phyloP scores from a whole-genome alignment of 2,329 filamentous ascomycete species.

The Acarospora socialis region DNA sequence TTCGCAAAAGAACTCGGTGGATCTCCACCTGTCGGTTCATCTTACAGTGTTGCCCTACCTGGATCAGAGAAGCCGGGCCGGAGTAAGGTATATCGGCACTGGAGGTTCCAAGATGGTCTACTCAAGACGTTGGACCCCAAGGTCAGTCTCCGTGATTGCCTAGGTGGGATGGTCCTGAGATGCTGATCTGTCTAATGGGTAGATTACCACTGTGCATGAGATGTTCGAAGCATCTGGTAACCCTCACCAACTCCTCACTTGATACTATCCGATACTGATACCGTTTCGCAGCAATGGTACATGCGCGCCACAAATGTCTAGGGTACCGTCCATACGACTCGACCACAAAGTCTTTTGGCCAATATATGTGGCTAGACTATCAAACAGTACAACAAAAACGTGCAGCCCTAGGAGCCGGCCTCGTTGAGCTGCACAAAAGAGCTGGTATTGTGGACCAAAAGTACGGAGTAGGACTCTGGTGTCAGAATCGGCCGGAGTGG shows the following conservation, averaged over 20 bases:
- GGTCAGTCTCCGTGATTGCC: constrained; percentile 22
- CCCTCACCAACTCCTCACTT: constrained; percentile 5
- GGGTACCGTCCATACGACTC: constrained; percentile 71
- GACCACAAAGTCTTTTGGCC: constrained; percentile 55
- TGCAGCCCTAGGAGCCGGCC: constrained; percentile 70
- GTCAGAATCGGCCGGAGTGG: constrained; percentile 79
- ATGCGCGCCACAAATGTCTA: constrained; percentile 57
- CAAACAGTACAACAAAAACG: constrained; percentile 62
- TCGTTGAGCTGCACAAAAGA: constrained; percentile 67
- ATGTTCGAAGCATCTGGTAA: constrained; percentile 54
- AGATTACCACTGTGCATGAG: constrained; percentile 60
- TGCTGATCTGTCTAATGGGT: not conserved
- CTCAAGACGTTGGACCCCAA: constrained; percentile 58
- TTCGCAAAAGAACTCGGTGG: constrained; percentile 38
- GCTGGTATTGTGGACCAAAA: constrained; percentile 52
- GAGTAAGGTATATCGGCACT: constrained; percentile 69
- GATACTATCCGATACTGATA: constrained; percentile 4
- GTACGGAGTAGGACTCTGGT: constrained; percentile 71
- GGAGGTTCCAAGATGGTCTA: constrained; percentile 58
- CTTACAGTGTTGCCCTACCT: constrained; percentile 65
- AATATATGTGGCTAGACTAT: constrained; percentile 76
- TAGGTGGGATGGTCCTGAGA: constrained; percentile 8
- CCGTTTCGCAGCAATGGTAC: constrained; percentile 34
- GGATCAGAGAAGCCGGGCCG: constrained; percentile 60
- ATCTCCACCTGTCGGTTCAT: constrained; percentile 57